Evolutionary conservation across 495 filamentous ascomycete genomes (phyloP).

Genomic region (Pyrenula massariospora): DNA sequence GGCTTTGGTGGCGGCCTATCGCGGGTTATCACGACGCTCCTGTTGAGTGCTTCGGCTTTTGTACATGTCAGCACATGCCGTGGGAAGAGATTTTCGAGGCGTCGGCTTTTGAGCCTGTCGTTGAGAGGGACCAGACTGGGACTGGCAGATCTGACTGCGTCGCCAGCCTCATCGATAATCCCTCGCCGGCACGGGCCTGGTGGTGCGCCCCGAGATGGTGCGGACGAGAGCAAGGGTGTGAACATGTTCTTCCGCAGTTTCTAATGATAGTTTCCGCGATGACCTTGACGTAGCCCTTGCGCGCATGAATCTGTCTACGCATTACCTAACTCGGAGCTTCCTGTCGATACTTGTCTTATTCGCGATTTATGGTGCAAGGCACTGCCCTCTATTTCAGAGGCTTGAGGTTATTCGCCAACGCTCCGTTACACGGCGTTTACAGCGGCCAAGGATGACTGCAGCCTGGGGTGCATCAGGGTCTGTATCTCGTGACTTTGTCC

Average conservation of each 20-base stretch:
- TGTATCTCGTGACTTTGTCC: background rate
- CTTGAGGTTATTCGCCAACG: no score
- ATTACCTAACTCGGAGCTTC: no score
- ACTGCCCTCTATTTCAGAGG: no score
- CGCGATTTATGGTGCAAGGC: no score
- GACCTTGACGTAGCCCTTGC: no score
- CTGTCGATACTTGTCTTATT: no score
- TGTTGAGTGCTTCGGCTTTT: background rate
- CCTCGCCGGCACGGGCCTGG: background rate
- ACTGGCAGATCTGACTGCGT: background rate
- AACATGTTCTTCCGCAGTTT: no score
- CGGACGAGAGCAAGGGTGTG: background rate
- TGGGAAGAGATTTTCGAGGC: background rate
- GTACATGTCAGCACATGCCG: background rate
- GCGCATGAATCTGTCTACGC: no score
- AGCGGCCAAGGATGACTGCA: background rate
- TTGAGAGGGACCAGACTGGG: background rate
- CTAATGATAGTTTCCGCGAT: no score
- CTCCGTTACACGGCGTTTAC: no score
- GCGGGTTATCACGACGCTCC: no score
- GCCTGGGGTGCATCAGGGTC: background rate
- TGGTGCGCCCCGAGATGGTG: background rate
- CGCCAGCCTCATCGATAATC: background rate
- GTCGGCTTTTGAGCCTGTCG: background rate
- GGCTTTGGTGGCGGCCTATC: no score